Base-by-base conservation (phyloP, 192 early-diverging fungal genomes). In the Cetraspora pellucida region DNA sequence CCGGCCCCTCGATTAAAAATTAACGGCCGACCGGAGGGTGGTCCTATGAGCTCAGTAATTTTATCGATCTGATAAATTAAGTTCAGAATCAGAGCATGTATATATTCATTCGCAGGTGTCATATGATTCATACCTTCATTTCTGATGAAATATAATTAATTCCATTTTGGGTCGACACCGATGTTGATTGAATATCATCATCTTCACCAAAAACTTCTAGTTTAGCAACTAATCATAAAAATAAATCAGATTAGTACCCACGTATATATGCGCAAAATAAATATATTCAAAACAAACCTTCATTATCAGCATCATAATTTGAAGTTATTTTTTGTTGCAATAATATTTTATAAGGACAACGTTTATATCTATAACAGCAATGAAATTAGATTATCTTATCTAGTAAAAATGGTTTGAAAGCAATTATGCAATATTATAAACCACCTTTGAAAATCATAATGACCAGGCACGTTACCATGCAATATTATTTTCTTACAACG, bases 381-480 rank as follows among this genome's bases (percentile, higher is more conserved):
- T n/a, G 16, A 64, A 30, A 19, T 37, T 43, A n/a, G 10, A n/a
- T 6, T 43, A 19, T 7, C 19, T 37, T 4, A n/a, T n/a, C n/a
- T n/a, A n/a, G n/a, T n/a, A n/a, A n/a, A n/a, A n/a, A n/a, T n/a
- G n/a, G n/a, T n/a, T n/a, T n/a, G n/a, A 11, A 31, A 16, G 3
- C 31, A 25, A 64, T 1, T 8, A 11, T 30, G 13, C 13, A 52
- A 50, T 65, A 80, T 79, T 72, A 78, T 75, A 10, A 17, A n/a
- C 52, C 86, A 93, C 82, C 87, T 85, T 60, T 87, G 87, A 61
- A 94, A 91, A 58, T 91, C 89, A 81, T 86, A 89, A 75, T 90
- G 90, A 1, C 91, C 90, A 28, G 88, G 86, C 3, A 88, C 77
- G 77, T 94, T 94, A 2, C 88, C 87, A 81, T 94, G 91, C 57